These are phyloP conservation scores for Exophiala xenobiotica DNA, from an alignment of 2,329 filamentous ascomycete genomes.

Conservation along the genomic window DNA sequence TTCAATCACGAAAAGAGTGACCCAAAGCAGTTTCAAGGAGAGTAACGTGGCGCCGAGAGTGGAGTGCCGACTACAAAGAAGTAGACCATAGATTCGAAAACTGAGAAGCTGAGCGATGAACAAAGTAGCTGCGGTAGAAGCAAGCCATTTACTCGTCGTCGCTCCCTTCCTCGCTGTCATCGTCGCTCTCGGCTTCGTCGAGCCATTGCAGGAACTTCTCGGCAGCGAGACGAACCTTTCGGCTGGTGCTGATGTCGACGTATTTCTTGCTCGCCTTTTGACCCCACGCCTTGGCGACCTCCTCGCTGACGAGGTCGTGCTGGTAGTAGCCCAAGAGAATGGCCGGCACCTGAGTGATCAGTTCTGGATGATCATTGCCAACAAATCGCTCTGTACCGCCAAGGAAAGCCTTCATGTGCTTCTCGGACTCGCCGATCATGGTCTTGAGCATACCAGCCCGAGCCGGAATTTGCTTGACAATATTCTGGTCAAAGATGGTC, in stretches of 20 bases:
- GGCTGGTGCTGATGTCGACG: conserved; percentile 81
- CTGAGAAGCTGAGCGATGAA: background rate
- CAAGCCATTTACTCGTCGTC: conserved; percentile 20
- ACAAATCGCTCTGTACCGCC: conserved; percentile 94
- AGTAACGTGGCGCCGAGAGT: conserved; percentile 13
- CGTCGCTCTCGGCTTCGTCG: conserved; percentile 71
- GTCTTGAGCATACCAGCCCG: conserved; percentile 88
- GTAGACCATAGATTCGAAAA: background rate
- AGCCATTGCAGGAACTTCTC: conserved; percentile 95
- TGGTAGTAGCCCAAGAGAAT: conserved; percentile 90
- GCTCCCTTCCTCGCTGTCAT: conserved; percentile 42
- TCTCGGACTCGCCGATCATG: conserved; percentile 78
- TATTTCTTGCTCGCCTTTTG: conserved; percentile 98
- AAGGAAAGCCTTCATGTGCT: conserved; percentile 91
- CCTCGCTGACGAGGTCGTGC: conserved; percentile 83
- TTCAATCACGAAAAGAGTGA: conserved; percentile 16
- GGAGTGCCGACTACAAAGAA: conserved; percentile 8
- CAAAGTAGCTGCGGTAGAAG: too few species aligned
- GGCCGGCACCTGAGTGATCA: conserved; percentile 75
- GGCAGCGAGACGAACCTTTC: conserved; percentile 92
- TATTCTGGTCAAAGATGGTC: conserved; percentile 88
- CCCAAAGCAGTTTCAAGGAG: conserved; percentile 10
- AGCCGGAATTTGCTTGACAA: conserved; percentile 79
- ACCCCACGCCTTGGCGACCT: conserved; percentile 86
- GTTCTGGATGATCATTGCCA: conserved; percentile 74